Base-by-base conservation (phyloP, 2,329 filamentous ascomycete genomes). In the Colletotrichum simmondsii region DNA sequence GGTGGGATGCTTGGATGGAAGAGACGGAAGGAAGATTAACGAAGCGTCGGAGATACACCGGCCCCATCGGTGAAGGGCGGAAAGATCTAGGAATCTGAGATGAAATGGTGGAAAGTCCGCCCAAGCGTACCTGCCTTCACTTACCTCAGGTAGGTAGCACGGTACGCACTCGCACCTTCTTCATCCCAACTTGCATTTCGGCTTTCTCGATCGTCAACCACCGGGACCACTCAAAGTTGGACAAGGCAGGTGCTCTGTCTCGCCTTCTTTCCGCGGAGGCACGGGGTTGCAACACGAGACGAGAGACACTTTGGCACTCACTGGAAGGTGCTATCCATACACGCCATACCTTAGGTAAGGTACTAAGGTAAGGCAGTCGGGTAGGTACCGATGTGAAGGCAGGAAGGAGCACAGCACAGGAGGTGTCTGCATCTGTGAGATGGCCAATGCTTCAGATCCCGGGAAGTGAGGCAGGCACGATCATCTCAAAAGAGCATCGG, bases 221-320 rank as follows among this genome's bases (percentile, higher is more conserved):
- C 28, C 16, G 19, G 26, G 26, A 28, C 54, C 28, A 32, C 54
- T 22, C 28, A 32, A 11, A 32, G 54, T 22, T 16, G 19, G 19
- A 49, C 42, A 49, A 49, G 42, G 42, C 42, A 49, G 42, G 42
- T 49, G 28, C 28, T 32, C 54, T 30, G 14, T n/a, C 28, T 32
- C 30, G 7, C 28, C n/a, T 11, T 22, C 28, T 57, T 19, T n/a
- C 54, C n/a, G 54, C 54, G 35, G 32, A 62, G n/a, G 62, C 62
- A 65, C 62, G 53, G 63, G 37, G 53, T 24, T 19, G 67, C 42
- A 26, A 32, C 30, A 49, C 37, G 28, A 35, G 32, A 68, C 58
- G 24, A 63, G 60, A 63, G 42, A 53, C 14, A 42, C 59, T 62
- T 42, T 42, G 37, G 14, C 37, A 7, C 37, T 42, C 37, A 42